Evolutionary conservation across 441 rosid species (phyloP).

Genomic region (Erodium texanum): DNA sequence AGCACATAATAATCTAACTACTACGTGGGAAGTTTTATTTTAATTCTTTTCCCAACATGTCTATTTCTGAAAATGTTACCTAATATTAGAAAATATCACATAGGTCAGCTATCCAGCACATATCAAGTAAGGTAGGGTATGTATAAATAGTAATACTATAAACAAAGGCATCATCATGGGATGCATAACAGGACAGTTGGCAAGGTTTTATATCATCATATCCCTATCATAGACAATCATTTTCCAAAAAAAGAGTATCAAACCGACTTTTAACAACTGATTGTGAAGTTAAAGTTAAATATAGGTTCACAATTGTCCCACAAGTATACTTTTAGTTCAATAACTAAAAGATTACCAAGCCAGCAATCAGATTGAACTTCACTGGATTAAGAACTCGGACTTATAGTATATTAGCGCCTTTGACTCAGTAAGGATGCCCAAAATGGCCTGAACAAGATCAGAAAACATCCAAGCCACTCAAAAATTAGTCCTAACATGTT

Average conservation of each 20-base stretch:
- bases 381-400: background rate
- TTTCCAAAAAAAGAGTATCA: constrained; percentile 5
- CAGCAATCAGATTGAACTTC: constrained; percentile 7
- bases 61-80: constrained; percentile 18
- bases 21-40: background rate
- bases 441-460: background rate
- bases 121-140: constrained; percentile 6
- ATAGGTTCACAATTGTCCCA: constrained; percentile 12
- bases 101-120: constrained; percentile 6
- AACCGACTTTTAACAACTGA: constrained; percentile 20
- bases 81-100: constrained; percentile 15
- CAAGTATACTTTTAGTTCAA: constrained; percentile 17
- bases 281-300: constrained; percentile 9
- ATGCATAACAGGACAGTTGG: constrained; percentile 19
- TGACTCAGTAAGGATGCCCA: constrained; percentile 6
- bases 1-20: too few species aligned
- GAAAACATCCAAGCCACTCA: too few species aligned
- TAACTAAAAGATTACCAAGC: constrained; percentile 11
- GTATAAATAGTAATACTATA: background rate
- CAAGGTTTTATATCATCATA: constrained; percentile 17
- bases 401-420: constrained; percentile 8
- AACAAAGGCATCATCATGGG: constrained; percentile 10
- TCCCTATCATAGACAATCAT: constrained; percentile 14
- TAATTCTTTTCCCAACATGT: constrained; percentile 7
- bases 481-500: too few species aligned